phyloP scores from a whole-genome alignment of 2,329 filamentous ascomycete species.

The Penicillium sp. region DNA sequence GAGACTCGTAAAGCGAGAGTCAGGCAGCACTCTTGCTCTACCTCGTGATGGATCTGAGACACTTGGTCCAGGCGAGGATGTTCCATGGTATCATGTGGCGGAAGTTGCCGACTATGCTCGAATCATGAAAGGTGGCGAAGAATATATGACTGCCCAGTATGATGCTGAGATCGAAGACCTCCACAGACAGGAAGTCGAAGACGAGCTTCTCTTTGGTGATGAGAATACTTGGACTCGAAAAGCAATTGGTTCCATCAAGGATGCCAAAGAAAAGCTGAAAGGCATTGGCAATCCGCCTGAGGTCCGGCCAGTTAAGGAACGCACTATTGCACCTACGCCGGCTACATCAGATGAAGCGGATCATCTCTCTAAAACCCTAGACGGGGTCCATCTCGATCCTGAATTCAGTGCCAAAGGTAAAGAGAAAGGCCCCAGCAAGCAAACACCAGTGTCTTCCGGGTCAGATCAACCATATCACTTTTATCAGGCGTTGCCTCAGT shows the following conservation, averaged over 20 bases:
- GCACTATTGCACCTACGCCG: conserved; percentile 49
- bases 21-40: conserved; percentile 80
- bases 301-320: conserved; percentile 47
- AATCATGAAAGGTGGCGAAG: conserved; percentile 88
- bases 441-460: conserved; percentile 45
- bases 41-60: conserved; percentile 77
- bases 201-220: conserved; percentile 87
- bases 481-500: conserved; percentile 81
- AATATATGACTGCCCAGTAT: conserved; percentile 81
- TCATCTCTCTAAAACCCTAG: conserved; percentile 28
- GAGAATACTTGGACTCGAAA: conserved; percentile 90
- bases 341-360: conserved; percentile 21
- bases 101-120: conserved; percentile 93
- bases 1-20: conserved; percentile 76
- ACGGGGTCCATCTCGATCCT: conserved; percentile 22
- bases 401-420: conserved; percentile 25
- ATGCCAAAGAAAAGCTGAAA: conserved; percentile 72
- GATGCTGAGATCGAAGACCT: conserved; percentile 76
- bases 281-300: conserved; percentile 66
- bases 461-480: conserved; percentile 70
- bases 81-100: conserved; percentile 93
- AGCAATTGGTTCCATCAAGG: conserved; percentile 71
- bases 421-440: conserved; percentile 27
- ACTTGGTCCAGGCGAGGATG: conserved; percentile 67
- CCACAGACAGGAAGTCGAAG: conserved; percentile 75